These are phyloP conservation scores for Pythium apleroticum DNA, from an alignment of 352 stramenopile species.

Conservation along the genomic window DNA sequence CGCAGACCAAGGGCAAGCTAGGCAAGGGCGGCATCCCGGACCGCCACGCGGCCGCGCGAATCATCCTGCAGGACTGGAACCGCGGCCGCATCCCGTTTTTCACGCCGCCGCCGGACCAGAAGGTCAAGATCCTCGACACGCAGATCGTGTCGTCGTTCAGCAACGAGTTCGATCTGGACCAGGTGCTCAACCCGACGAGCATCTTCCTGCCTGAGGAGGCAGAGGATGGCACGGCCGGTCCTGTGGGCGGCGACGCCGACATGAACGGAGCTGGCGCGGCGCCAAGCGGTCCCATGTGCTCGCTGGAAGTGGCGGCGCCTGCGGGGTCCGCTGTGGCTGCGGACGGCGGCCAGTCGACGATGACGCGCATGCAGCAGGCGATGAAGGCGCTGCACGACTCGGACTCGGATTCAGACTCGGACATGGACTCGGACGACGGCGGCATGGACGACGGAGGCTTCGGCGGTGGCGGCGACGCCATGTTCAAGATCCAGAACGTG, in stretches of 20 bases:
- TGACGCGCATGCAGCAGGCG: constrained; percentile 32
- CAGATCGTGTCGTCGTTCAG: constrained; percentile 62
- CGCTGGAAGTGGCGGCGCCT: constrained; percentile 32
- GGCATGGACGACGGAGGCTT: constrained; percentile 27
- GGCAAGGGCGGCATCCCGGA: constrained; percentile 95
- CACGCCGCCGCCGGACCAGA: constrained; percentile 71
- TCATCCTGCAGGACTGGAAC: constrained; percentile 93
- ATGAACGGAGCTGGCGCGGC: constrained; percentile 15
- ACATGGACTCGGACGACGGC: constrained; percentile 37
- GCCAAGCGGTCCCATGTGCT: constrained; percentile 43
- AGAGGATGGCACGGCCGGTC: constrained; percentile 4
- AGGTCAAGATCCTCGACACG: constrained; percentile 64
- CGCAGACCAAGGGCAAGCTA: constrained; percentile 91
- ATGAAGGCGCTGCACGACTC: constrained; percentile 47
- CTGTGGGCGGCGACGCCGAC: not conserved
- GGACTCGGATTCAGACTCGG: constrained; percentile 56
- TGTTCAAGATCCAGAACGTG: constrained; percentile 28
- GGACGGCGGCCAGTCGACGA: constrained; percentile 16
- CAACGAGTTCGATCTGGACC: constrained; percentile 69
- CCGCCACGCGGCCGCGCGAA: constrained; percentile 89
- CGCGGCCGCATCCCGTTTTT: constrained; percentile 90
- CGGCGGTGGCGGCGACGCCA: constrained; percentile 13
- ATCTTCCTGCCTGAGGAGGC: constrained; percentile 54
- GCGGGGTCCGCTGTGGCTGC: constrained; percentile 1
- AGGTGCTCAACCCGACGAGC: constrained; percentile 66